Evolutionary conservation across 164 flowering plant species (phyloP).

Genomic region (Vitis cinerea): DNA sequence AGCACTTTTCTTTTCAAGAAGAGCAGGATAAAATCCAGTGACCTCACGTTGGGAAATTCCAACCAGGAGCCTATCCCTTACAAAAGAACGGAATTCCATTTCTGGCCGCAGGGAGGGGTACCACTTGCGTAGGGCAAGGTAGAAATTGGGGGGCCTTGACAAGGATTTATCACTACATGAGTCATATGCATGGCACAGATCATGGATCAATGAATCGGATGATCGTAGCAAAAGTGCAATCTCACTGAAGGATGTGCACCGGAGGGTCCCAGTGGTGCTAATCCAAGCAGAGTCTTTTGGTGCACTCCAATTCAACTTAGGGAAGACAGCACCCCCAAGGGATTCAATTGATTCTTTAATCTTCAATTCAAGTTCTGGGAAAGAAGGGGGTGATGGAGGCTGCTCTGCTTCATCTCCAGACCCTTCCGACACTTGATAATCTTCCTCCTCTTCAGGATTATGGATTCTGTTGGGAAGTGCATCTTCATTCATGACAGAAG

Average conservation of each 20-base stretch:
- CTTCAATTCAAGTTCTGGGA: conserved; percentile 70
- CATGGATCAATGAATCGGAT: conserved; percentile 78
- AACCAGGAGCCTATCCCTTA: conserved; percentile 37
- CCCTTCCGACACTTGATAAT: conserved; percentile 59
- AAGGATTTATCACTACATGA: conserved; percentile 56
- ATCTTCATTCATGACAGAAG: conserved; percentile 60
- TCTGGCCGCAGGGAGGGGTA: conserved; percentile 64
- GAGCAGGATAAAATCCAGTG: conserved; percentile 69
- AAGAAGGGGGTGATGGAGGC: conserved; percentile 53
- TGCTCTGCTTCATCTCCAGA: conserved; percentile 65
- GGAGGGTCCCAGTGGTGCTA: conserved; percentile 63
- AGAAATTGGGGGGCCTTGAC: conserved; percentile 59
- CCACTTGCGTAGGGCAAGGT: conserved; percentile 90
- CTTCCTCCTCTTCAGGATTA: conserved; percentile 69
- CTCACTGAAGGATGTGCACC: conserved; percentile 75
- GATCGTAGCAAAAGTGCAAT: conserved; percentile 71
- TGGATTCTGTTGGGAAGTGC: conserved; percentile 76
- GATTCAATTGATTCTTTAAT: conserved; percentile 61
- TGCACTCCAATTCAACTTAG: conserved; percentile 94
- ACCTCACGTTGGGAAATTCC: conserved; percentile 91
- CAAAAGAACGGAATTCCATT: conserved; percentile 95
- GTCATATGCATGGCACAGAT: conserved; percentile 82
- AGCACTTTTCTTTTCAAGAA: conserved; percentile 47
- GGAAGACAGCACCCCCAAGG: conserved; percentile 82
- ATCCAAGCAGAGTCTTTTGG: conserved; percentile 97